These are phyloP conservation scores for Coccinonectria pachysandricola DNA, from an alignment of 2,329 filamentous ascomycete genomes.

Conservation along the genomic window DNA sequence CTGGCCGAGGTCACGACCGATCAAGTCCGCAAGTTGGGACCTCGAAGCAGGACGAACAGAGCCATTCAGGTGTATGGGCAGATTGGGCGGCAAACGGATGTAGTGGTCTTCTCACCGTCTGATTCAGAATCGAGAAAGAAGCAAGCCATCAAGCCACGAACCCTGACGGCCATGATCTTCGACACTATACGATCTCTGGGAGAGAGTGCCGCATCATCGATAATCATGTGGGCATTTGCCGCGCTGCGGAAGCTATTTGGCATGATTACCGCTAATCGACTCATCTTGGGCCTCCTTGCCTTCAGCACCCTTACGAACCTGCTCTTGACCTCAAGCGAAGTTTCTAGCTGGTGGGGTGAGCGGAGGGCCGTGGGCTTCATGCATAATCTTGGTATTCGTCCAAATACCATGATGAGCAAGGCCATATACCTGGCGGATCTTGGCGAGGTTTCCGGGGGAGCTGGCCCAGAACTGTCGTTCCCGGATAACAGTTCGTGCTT, in stretches of 20 bases:
- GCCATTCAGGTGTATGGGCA: conserved; percentile 72
- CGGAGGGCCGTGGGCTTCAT: conserved; percentile 73
- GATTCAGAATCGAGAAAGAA: conserved; percentile 38
- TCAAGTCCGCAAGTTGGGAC: conserved; percentile 64
- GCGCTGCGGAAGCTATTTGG: conserved; percentile 55
- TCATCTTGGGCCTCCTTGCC: conserved; percentile 60
- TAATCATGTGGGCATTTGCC: conserved; percentile 69
- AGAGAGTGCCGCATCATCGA: conserved; percentile 62
- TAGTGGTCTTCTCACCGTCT: conserved; percentile 48
- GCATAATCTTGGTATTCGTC: conserved; percentile 66
- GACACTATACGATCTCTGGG: conserved; percentile 64
- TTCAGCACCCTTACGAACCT: conserved; percentile 64
- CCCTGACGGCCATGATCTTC: conserved; percentile 58
- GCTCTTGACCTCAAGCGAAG: conserved; percentile 63
- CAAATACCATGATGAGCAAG: conserved; percentile 72
- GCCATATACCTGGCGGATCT: conserved; percentile 77
- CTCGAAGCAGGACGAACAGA: conserved; percentile 63
- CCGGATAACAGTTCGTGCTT: conserved; percentile 47
- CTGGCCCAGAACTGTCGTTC: conserved; percentile 22
- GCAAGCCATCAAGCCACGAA: conserved; percentile 50
- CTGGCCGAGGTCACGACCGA: conserved; percentile 67
- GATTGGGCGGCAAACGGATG: conserved; percentile 57
- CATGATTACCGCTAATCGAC: conserved; percentile 59
- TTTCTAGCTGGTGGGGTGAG: conserved; percentile 76
- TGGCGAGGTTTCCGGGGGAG: conserved; percentile 46